Evolutionary conservation across 148 eudicot species (phyloP).

Genomic region (Silene uniflora): DNA sequence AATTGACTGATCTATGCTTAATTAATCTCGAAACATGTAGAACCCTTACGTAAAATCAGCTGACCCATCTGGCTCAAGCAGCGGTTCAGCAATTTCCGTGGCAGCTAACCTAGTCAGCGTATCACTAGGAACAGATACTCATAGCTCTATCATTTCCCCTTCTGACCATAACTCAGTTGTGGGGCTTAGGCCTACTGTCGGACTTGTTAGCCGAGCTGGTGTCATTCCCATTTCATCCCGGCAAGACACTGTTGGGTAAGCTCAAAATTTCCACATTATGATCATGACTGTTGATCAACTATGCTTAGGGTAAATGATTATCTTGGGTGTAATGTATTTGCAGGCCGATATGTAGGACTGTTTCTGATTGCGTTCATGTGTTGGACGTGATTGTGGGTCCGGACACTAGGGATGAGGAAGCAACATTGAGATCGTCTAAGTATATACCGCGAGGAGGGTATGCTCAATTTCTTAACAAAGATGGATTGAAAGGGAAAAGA

Average conservation of each 20-base stretch:
- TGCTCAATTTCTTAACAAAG: slow-evolving; percentile 35
- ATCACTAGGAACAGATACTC: slow-evolving; percentile 63
- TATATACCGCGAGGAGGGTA: slow-evolving; percentile 67
- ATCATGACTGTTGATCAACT: neutral
- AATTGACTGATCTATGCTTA: neutral
- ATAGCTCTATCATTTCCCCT: slow-evolving; percentile 58
- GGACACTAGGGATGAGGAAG: slow-evolving; percentile 48
- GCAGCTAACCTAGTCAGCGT: slow-evolving; percentile 53
- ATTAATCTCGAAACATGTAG: slow-evolving; percentile 27
- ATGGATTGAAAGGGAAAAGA: slow-evolving; percentile 55
- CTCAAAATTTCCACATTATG: neutral
- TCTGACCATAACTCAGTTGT: slow-evolving; percentile 48
- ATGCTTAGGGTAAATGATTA: neutral
- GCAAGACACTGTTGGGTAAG: slow-evolving; percentile 66
- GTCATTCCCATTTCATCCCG: slow-evolving; percentile 55
- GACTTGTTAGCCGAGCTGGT: slow-evolving; percentile 65
- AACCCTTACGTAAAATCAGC: slow-evolving; percentile 52
- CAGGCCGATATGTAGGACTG: slow-evolving; percentile 78
- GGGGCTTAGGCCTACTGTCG: slow-evolving; percentile 68
- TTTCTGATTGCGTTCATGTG: slow-evolving; percentile 63
- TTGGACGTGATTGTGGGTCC: slow-evolving; percentile 58
- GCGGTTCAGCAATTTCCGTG: slow-evolving; percentile 65
- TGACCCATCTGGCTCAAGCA: slow-evolving; percentile 60
- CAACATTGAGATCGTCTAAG: slow-evolving; percentile 42
- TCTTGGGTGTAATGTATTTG: neutral